phyloP scores from a whole-genome alignment of 129 eudicot genomes.

The Flaveria robusta region DNA sequence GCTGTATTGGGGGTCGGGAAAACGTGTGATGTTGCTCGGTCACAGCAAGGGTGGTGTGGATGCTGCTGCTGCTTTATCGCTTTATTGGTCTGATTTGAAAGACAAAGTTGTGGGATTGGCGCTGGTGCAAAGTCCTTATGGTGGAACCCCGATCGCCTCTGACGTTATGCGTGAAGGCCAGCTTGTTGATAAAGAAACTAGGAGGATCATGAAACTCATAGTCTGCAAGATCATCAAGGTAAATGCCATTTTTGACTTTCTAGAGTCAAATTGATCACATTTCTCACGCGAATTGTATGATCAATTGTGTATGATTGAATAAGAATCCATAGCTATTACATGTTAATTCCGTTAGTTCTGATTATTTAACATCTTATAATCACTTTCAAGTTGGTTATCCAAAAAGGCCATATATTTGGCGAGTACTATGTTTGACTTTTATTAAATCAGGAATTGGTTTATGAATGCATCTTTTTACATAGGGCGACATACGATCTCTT shows the following conservation, averaged over 20 bases:
- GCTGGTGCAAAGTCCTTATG: slow-evolving; percentile 94
- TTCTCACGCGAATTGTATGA: not conserved
- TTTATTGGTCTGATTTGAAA: slow-evolving; percentile 67
- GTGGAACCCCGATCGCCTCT: slow-evolving; percentile 98
- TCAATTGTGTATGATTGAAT: not conserved
- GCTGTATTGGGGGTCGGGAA: slow-evolving; percentile 92
- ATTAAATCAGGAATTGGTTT: not conserved
- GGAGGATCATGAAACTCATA: slow-evolving; percentile 74
- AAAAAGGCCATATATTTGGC: not conserved
- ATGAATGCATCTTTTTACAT: not conserved
- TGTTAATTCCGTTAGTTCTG: not conserved
- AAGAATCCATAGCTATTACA: not conserved
- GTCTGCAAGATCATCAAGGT: slow-evolving; percentile 88
- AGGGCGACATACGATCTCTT: slow-evolving; percentile 86
- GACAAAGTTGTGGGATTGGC: slow-evolving; percentile 88
- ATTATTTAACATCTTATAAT: not conserved
- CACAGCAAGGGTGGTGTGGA: slow-evolving; percentile 99
- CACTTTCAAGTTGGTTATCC: not conserved
- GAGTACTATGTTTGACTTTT: not conserved
- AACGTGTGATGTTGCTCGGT: slow-evolving; percentile 95
- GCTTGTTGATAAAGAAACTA: slow-evolving; percentile 78
- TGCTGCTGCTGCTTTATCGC: slow-evolving; percentile 95
- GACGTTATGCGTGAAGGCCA: slow-evolving; percentile 96
- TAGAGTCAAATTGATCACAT: slow-evolving; percentile 9
- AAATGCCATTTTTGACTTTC: slow-evolving; percentile 18